Percentiles rank a stretch among this genome's conserved stretches.
phyloP scores from a whole-genome alignment of 768 basidiomycete species.

The Boletales sp. region DNA sequence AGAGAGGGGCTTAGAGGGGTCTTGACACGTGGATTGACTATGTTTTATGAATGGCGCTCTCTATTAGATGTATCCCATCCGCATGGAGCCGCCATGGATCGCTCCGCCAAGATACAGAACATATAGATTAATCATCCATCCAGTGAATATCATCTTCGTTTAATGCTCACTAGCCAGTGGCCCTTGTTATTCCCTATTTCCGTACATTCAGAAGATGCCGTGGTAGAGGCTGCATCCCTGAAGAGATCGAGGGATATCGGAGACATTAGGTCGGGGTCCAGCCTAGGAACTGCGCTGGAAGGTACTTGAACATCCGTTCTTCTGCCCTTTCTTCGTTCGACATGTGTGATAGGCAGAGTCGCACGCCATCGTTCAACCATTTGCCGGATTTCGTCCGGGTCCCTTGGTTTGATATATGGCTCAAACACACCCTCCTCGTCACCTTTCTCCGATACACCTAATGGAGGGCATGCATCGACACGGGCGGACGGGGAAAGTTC shows the following conservation, averaged over 20 bases:
- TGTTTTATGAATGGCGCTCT: no score
- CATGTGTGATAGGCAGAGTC: constrained; percentile 17
- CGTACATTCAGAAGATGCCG: constrained; percentile 30
- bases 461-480: constrained; percentile 6
- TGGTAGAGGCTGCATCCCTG: constrained; percentile 23
- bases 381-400: constrained; percentile 19
- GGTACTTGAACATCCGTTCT: constrained; percentile 4
- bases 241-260: constrained; percentile 22
- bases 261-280: constrained; percentile 13
- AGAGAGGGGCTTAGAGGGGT: constrained; percentile 20
- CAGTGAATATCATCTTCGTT: constrained; percentile 9
- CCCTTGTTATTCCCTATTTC: constrained; percentile 29
- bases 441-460: constrained; percentile 22
- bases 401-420: constrained; percentile 21
- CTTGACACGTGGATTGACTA: background rate
- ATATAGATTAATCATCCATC: background rate
- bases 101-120: background rate
- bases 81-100: no score
- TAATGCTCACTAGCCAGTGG: constrained; percentile 30
- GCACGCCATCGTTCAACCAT: constrained; percentile 33
- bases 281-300: background rate
- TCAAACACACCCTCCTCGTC: constrained; percentile 7
- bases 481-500: constrained; percentile 25
- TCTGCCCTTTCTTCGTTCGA: constrained; percentile 13
- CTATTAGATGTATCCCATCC: background rate